Evolutionary conservation across 2,329 filamentous ascomycete genomes (phyloP).

Genomic region (Epichloe glyceriae): DNA sequence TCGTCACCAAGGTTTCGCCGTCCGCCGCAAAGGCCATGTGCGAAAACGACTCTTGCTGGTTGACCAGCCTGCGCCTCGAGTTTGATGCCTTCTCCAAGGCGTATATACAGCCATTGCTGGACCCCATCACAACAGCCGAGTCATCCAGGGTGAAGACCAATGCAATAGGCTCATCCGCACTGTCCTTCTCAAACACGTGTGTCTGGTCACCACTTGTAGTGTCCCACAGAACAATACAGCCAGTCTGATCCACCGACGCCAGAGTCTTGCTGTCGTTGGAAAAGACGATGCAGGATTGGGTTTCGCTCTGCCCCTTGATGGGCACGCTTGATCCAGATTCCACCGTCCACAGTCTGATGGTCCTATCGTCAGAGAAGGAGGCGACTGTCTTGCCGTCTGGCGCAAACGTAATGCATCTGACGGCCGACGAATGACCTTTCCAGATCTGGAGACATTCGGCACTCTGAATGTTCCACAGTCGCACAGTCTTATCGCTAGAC

Average conservation of each 20-base stretch:
- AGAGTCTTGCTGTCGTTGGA: constrained; percentile 8
- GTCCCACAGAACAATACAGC: constrained; percentile 10
- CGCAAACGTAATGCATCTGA: constrained; percentile 10
- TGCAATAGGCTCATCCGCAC: constrained; percentile 1
- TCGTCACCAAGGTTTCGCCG: constrained; percentile 5
- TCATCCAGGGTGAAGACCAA: constrained; percentile 4
- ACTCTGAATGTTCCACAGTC: constrained; percentile 3
- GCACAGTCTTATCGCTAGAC: constrained; percentile 6
- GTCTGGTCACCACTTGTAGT: constrained; percentile 1
- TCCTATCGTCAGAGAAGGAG: constrained; percentile 9
- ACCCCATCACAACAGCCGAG: constrained; percentile 4
- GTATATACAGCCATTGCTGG: constrained; percentile 5
- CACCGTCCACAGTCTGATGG: constrained; percentile 10
- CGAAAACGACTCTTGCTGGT: constrained; percentile 7
- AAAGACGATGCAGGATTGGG: constrained; percentile 8
- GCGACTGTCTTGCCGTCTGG: constrained; percentile 9
- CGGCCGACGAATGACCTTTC: constrained; percentile 7
- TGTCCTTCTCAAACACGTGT: constrained; percentile 3
- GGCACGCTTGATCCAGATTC: constrained; percentile 5
- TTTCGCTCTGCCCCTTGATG: constrained; percentile 10
- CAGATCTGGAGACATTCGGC: constrained; percentile 8
- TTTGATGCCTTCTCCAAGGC: constrained; percentile 2
- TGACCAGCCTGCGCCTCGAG: constrained; percentile 4
- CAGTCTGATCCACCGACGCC: constrained; percentile 7
- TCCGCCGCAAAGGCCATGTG: constrained; percentile 4